Evolutionary conservation across 352 stramenopile genomes (phyloP).

Genomic region (Pythium biforme): DNA sequence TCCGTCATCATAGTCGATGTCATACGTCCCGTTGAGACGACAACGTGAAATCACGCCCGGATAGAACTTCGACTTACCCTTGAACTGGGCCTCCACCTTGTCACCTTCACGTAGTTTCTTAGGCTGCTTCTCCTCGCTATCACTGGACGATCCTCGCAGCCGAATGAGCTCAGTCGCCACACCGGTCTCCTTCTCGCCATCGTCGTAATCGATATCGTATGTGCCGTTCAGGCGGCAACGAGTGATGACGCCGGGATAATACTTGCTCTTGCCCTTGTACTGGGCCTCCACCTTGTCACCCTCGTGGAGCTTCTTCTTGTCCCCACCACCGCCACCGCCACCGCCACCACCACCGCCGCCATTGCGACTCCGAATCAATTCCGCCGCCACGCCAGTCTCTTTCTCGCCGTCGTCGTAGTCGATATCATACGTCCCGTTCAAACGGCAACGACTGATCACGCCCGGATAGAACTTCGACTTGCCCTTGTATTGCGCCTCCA

Average conservation of each 20-base stretch:
- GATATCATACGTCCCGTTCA: constrained; percentile 66
- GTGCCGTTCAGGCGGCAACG: constrained; percentile 49
- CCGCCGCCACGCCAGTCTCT: constrained; percentile 38
- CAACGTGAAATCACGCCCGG: constrained; percentile 45
- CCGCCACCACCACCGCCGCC: constrained; percentile 4
- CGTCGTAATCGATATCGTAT: constrained; percentile 69
- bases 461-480: constrained; percentile 39
- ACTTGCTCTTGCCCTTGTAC: constrained; percentile 46
- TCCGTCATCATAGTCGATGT: constrained; percentile 68
- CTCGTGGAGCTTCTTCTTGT: constrained; percentile 16
- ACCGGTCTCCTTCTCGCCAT: constrained; percentile 57
- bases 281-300: constrained; percentile 43
- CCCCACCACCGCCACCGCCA: not conserved
- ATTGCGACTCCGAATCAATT: constrained; percentile 7
- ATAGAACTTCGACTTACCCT: constrained; percentile 45
- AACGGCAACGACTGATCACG: constrained; percentile 45
- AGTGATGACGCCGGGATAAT: constrained; percentile 54
- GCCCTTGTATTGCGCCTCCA: constrained; percentile 41
- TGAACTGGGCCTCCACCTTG: constrained; percentile 28
- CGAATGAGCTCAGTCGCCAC: constrained; percentile 32
- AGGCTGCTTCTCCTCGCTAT: constrained; percentile 2
- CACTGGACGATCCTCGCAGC: not conserved
- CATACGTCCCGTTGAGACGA: constrained; percentile 59
- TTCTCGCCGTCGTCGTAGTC: constrained; percentile 65
- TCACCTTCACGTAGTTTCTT: constrained; percentile 34